phyloP scores from a whole-genome alignment of 1,284 basidiomycete genomes.

The Cutaneotrichosporon sp. region DNA sequence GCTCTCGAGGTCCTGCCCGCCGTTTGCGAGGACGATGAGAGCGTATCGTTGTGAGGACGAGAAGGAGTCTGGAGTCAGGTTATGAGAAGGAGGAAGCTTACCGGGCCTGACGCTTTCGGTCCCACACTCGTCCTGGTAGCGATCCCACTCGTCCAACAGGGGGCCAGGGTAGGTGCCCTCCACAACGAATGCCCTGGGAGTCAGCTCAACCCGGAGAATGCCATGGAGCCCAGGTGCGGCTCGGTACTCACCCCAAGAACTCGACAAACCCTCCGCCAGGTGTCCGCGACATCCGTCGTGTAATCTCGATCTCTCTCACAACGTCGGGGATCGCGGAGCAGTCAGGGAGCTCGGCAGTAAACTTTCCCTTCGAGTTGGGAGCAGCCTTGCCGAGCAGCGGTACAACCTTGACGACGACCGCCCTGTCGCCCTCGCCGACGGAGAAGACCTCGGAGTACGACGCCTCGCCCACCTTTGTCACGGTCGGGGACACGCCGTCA shows the following conservation, averaged over 20 bases:
- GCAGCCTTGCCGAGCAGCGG: slow-evolving; percentile 24
- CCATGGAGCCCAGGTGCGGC: neutral
- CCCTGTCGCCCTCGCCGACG: slow-evolving; percentile 57
- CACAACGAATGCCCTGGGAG: slow-evolving; percentile 70
- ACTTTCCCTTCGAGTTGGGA: neutral
- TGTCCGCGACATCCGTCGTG: slow-evolving; percentile 70
- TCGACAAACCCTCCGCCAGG: slow-evolving; percentile 71
- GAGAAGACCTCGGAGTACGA: slow-evolving; percentile 97
- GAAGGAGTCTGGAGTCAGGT: slow-evolving; percentile 63
- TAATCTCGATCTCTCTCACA: slow-evolving; percentile 83
- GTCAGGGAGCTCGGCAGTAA: slow-evolving; percentile 36
- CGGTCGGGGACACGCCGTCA: neutral
- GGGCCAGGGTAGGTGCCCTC: slow-evolving; percentile 76
- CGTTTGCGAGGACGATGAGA: slow-evolving; percentile 84
- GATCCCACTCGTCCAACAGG: slow-evolving; percentile 83
- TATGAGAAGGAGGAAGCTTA: slow-evolving; percentile 47
- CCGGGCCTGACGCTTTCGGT: slow-evolving; percentile 85
- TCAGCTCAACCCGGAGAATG: slow-evolving; percentile 6
- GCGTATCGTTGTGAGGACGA: slow-evolving; percentile 75
- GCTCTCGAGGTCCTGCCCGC: slow-evolving; percentile 83
- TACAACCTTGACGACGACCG: slow-evolving; percentile 37
- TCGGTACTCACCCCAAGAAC: slow-evolving; percentile 61
- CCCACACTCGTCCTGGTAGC: slow-evolving; percentile 68
- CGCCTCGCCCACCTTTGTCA: slow-evolving; percentile 88
- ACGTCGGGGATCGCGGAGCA: slow-evolving; percentile 77